Percentiles rank a stretch among this genome's conserved stretches.
Evolutionary conservation across 345 rosid genomes (phyloP).

Genomic region (Eucalyptus virginea): DNA sequence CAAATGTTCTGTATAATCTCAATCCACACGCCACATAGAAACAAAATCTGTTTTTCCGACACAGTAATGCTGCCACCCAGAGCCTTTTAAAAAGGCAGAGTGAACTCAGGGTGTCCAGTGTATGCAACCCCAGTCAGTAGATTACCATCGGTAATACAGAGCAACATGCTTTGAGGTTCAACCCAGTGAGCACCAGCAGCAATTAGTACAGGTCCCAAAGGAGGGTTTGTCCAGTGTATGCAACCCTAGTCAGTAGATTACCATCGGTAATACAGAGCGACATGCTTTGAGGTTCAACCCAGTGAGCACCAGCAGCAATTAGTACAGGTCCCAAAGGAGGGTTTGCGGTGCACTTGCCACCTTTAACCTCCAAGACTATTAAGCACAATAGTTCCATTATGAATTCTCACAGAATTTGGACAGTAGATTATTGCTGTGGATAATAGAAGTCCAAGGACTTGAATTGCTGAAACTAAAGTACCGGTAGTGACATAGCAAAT

Average conservation of each 20-base stretch:
- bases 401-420: neutral
- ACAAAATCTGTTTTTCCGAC: constrained; percentile 47
- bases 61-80: constrained; percentile 47
- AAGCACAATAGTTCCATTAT: neutral
- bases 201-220: constrained; percentile 47
- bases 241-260: constrained; percentile 49
- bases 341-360: constrained; percentile 53
- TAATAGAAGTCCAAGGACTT: neutral
- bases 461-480: neutral
- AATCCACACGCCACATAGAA: constrained; percentile 76
- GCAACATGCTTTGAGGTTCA: constrained; percentile 33
- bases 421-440: neutral
- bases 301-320: constrained; percentile 61
- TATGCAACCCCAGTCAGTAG: constrained; percentile 59
- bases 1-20: neutral
- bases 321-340: constrained; percentile 48
- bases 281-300: constrained; percentile 56
- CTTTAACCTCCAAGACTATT: constrained; percentile 4
- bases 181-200: constrained; percentile 82
- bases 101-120: constrained; percentile 54
- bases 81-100: constrained; percentile 37
- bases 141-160: constrained; percentile 56
- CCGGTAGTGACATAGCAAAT: neutral
- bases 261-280: constrained; percentile 52
- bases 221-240: constrained; percentile 36